Evolutionary conservation across 2,329 filamentous ascomycete species (phyloP), one percentile per base, ranked within the genome.

Genomic region (Hypomyces perniciosus): DNA sequence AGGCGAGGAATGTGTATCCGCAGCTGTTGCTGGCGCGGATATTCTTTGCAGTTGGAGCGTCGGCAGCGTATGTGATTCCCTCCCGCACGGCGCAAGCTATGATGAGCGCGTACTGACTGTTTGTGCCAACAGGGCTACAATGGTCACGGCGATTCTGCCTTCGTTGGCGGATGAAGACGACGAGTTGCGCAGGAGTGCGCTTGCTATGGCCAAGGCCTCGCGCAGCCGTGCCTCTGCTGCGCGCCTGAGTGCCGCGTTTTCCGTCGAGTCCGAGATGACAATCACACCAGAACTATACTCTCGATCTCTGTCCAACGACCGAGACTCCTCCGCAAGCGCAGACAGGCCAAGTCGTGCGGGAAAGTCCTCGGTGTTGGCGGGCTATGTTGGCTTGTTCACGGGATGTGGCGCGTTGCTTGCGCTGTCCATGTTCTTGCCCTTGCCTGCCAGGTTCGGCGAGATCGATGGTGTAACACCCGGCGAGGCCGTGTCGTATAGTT

Each of bases 131-230:
- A 83, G 79, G 5, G 80, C 90, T 10, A 97, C 93, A 1, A 99
- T 99, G 93, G 93, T 99, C 20, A 97, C 93, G 7, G 93, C 93
- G 4, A 90, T 95, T 42, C 76, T 99, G 27, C 93, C 93, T 1
- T 84, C 79, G 8, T 69, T 86, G 57, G 84, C 81, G 5, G 78
- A 79, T 55, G 78, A 81, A 31, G 70, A 63, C 37, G 63, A 63
- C 37, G 56, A 61, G 2, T 57, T 51, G 37, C 62, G 58, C 53
- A 54, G 63, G 59, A 50, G 60, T 4, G 56, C 52, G 3, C 54
- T 57, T 13, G 59, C 59, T 34, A 54, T 60, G 34, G 63, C 61
- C 33, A 73, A 74, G 59, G 63, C 66, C 9, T 56, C 65, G 6
- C 68, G 69, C 42, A 69, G 66, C 42, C 61, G 41, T 26, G 28